Evolutionary conservation across 371 early-diverging fungal genomes (phyloP).

Genomic region (Parasitella parasitica): DNA sequence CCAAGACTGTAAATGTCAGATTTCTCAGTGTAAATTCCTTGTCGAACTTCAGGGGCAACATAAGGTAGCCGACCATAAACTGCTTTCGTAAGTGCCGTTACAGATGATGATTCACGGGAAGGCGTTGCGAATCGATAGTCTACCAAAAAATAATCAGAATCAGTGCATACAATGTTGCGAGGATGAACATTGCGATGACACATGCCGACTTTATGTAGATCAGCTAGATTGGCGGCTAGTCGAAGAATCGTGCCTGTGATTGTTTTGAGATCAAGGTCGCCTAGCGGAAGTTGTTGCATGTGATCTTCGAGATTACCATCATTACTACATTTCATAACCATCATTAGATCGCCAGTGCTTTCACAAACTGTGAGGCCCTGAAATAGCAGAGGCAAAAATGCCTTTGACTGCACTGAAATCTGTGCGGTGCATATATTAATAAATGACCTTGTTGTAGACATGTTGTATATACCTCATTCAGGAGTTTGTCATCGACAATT

Average conservation of each 20-base stretch:
- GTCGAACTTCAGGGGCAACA: slow-evolving; percentile 48
- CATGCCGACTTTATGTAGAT: slow-evolving; percentile 46
- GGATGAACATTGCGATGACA: slow-evolving; percentile 49
- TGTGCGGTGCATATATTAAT: slow-evolving; percentile 3
- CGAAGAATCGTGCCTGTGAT: slow-evolving; percentile 47
- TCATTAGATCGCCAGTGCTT: slow-evolving; percentile 53
- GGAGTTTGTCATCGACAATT: slow-evolving; percentile 46
- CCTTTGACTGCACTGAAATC: slow-evolving; percentile 50
- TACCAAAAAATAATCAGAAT: slow-evolving; percentile 48
- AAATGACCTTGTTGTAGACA: neutral
- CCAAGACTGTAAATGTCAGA: slow-evolving; percentile 50
- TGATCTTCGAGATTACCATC: slow-evolving; percentile 51
- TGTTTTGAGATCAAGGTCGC: slow-evolving; percentile 46
- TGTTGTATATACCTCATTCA: slow-evolving; percentile 36
- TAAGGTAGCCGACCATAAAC: slow-evolving; percentile 50
- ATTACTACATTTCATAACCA: slow-evolving; percentile 50
- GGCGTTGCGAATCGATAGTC: slow-evolving; percentile 52
- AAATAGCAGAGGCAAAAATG: slow-evolving; percentile 45
- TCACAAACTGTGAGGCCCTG: slow-evolving; percentile 49
- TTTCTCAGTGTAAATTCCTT: slow-evolving; percentile 47
- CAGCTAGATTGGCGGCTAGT: slow-evolving; percentile 39
- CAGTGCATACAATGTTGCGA: slow-evolving; percentile 46
- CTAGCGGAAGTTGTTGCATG: slow-evolving; percentile 42
- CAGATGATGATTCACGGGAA: slow-evolving; percentile 39
- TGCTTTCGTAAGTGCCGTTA: slow-evolving; percentile 45